Evolutionary conservation across 2,329 filamentous ascomycete species (phyloP), one percentile per base, ranked within the genome.

Genomic region (Neoscytalidium dimidiatum): DNA sequence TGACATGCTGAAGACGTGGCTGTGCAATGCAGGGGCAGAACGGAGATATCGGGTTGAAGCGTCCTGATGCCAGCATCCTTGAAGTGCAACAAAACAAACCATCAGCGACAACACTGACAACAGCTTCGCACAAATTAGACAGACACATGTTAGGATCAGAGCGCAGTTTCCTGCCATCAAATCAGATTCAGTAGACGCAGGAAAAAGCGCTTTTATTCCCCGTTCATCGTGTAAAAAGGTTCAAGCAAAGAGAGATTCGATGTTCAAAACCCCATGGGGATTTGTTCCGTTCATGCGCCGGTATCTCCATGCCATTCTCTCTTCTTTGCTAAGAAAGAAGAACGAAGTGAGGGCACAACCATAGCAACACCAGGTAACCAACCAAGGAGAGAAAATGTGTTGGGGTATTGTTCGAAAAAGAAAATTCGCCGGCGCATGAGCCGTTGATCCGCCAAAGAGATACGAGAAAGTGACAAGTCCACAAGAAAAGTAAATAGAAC

Each of bases 351-450:
- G n/a, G 28, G 38, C 56, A 48, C 31, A 31, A 46, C 41, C 56
- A 43, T 60, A 23, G 56, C n/a, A 60, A 60, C 56, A 60, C 56
- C 56, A 19, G 43, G 11, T 43, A 28, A 26, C 43, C 56, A 60
- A 33, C 23, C 26, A 60, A 60, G 26, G 56, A 60, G 56, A 46
- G 56, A 35, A 56, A 58, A 58, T n/a, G 41, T 29, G 56, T 48
- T 29, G 56, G 56, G 56, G 56, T 60, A 60, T 60, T 60, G 56
- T 60, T 46, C 31, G 56, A 23, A 43, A 60, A 31, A 41, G 38
- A 41, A 17, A n/a, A 41, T 14, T 31, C 28, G 41, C 38, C n/a
- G 17, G 28, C 33, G 13, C 9, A n/a, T n/a, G 11, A 17, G n/a
- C 31, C 23, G 5, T 31, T 14, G 33, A 19, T 14, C 4, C 41